phyloP scores from a whole-genome alignment of 192 early-diverging fungal species.

The Coemansia sp. region DNA sequence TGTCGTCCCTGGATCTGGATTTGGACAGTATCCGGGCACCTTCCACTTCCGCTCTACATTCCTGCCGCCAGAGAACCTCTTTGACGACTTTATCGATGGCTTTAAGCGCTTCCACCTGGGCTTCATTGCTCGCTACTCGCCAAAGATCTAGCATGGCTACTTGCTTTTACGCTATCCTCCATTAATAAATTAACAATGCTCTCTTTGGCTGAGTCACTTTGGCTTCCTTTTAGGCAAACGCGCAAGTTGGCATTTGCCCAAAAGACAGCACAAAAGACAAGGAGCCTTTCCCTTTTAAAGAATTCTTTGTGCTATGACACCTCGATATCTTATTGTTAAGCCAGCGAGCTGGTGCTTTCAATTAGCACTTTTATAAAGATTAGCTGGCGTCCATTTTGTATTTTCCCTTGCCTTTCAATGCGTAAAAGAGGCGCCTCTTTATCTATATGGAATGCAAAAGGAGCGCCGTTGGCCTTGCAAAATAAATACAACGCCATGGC shows the following conservation, averaged over 20 bases:
- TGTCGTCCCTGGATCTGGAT: slow-evolving; percentile 93
- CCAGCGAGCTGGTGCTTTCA: neutral
- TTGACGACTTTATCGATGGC: slow-evolving; percentile 84
- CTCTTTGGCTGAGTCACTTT: neutral
- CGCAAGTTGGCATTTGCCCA: neutral
- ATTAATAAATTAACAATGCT: neutral
- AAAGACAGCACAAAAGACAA: neutral
- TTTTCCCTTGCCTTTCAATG: neutral
- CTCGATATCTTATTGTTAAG: neutral
- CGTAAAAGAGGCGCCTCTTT: neutral
- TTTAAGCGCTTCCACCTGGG: slow-evolving; percentile 78
- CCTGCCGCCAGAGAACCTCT: slow-evolving; percentile 88
- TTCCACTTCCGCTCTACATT: slow-evolving; percentile 98
- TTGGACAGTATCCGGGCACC: slow-evolving; percentile 85
- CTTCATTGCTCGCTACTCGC: slow-evolving; percentile 72
- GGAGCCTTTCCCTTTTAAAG: neutral
- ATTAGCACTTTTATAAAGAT: neutral
- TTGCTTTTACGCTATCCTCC: neutral
- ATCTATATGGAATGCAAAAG: neutral
- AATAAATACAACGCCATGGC: neutral
- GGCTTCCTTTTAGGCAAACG: neutral
- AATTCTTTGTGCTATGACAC: slow-evolving; percentile 13
- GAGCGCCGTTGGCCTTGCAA: neutral
- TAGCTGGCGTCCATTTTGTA: neutral
- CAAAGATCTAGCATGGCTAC: slow-evolving; percentile 17